phyloP scores from a whole-genome alignment of 805 yeast species.

The Saitoella complicata region DNA sequence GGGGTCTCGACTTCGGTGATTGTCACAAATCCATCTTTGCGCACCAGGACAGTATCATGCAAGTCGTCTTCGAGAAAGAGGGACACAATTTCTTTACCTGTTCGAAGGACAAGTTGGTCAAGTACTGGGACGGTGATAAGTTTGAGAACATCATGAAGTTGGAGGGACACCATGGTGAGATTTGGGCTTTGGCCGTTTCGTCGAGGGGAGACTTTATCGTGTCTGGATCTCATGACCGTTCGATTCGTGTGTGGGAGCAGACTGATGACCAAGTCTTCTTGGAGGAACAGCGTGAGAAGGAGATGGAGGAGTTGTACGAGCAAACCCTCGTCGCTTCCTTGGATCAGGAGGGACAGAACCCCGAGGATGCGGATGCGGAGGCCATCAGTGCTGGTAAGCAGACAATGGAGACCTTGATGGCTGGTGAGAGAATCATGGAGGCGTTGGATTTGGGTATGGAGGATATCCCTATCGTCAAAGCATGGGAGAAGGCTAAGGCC shows the following conservation, averaged over 20 bases:
- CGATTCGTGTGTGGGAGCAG: slow-evolving; percentile 83
- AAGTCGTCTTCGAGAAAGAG: slow-evolving; percentile 67
- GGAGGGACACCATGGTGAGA: slow-evolving; percentile 77
- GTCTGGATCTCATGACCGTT: slow-evolving; percentile 82
- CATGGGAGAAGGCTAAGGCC: slow-evolving; percentile 31
- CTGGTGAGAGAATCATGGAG: slow-evolving; percentile 85
- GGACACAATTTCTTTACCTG: slow-evolving; percentile 79
- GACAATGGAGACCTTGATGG: slow-evolving; percentile 79
- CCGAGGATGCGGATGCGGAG: slow-evolving; percentile 25
- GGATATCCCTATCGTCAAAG: slow-evolving; percentile 44
- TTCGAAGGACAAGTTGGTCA: slow-evolving; percentile 74
- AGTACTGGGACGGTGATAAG: slow-evolving; percentile 98
- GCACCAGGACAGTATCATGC: slow-evolving; percentile 91
- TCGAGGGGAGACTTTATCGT: slow-evolving; percentile 49
- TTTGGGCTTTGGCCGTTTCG: slow-evolving; percentile 81
- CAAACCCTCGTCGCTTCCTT: slow-evolving; percentile 56
- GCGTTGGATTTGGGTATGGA: slow-evolving; percentile 70
- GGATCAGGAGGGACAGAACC: slow-evolving; percentile 36
- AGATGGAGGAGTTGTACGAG: slow-evolving; percentile 83
- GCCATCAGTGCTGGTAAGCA: slow-evolving; percentile 54
- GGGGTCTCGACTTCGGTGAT: slow-evolving; percentile 99
- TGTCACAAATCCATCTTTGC: slow-evolving; percentile 95
- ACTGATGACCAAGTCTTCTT: slow-evolving; percentile 90
- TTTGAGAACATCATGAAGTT: slow-evolving; percentile 85
- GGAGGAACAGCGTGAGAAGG: slow-evolving; percentile 93